Conservation (phyloP, 2,329 filamentous ascomycete genomes). For the Calonectria pteridis region DNA sequence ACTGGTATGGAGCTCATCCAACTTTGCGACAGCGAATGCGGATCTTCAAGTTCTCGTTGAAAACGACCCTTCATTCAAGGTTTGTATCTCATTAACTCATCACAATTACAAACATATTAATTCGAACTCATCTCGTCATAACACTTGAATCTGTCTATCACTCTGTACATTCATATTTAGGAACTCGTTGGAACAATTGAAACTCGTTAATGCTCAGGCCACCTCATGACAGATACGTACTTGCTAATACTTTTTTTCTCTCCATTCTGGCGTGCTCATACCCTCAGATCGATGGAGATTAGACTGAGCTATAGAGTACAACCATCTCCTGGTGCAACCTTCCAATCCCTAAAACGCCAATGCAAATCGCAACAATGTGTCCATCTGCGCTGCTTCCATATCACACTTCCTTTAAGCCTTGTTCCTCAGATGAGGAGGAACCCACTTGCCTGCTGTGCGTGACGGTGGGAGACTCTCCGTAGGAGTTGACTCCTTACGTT, state of each 20-base stretch:
- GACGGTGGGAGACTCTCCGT: conserved; percentile 65
- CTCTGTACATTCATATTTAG: conserved; percentile 6
- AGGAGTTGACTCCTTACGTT: conserved; percentile 55
- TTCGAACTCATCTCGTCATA: not conserved
- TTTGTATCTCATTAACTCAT: not conserved
- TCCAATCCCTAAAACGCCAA: conserved; percentile 53
- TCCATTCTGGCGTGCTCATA: conserved; percentile 48
- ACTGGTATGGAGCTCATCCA: too few species aligned
- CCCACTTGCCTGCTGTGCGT: conserved; percentile 69
- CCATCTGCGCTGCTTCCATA: conserved; percentile 32
- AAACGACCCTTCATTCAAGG: not conserved
- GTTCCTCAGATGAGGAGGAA: conserved; percentile 62
- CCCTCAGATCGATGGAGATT: conserved; percentile 48
- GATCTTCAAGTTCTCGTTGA: not conserved
- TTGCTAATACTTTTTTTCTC: conserved; percentile 43
- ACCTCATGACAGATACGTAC: conserved; percentile 44
- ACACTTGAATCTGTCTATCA: not conserved
- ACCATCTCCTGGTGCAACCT: conserved; percentile 48
- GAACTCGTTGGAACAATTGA: conserved; percentile 33
- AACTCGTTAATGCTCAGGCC: conserved; percentile 43
- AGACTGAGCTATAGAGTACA: conserved; percentile 55
- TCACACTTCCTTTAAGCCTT: conserved; percentile 41
- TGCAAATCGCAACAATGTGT: conserved; percentile 50
- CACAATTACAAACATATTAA: not conserved
- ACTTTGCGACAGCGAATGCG: not conserved